A percentile compares a stretch with the other conserved stretches of the same genome.
Evolutionary conservation across 1,284 basidiomycete species (phyloP).

Genomic region (Xanthoconium separans): DNA sequence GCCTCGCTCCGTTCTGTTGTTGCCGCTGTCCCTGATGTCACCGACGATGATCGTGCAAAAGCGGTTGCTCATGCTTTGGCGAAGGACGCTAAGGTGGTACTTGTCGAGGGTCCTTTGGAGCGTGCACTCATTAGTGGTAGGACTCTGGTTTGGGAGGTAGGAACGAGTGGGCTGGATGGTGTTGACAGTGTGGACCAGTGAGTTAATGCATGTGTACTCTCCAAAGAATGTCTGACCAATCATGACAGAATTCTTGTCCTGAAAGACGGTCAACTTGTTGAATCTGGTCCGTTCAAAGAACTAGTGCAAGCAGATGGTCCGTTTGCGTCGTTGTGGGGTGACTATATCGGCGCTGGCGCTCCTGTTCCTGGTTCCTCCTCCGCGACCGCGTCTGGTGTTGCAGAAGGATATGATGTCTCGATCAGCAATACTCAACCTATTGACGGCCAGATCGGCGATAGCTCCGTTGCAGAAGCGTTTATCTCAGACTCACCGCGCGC

Average conservation of each 20-base stretch:
- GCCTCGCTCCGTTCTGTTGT: slow-evolving; percentile 75
- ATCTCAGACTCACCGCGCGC: slow-evolving; percentile 21
- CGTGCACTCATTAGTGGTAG: slow-evolving; percentile 66
- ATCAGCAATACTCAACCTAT: slow-evolving; percentile 13
- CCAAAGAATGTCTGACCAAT: slow-evolving; percentile 1
- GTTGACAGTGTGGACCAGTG: slow-evolving; percentile 49
- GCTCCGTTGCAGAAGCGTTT: slow-evolving; percentile 1
- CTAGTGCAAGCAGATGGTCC: slow-evolving; percentile 65
- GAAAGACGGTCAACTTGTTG: slow-evolving; percentile 78
- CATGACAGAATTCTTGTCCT: slow-evolving; percentile 71
- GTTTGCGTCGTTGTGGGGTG: slow-evolving; percentile 82
- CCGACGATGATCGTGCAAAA: slow-evolving; percentile 84
- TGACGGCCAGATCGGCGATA: slow-evolving; percentile 10
- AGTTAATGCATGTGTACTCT: slow-evolving; percentile 31
- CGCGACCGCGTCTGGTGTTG: slow-evolving; percentile 13
- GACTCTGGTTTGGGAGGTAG: slow-evolving; percentile 78
- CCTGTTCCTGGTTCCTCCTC: slow-evolving; percentile 31
- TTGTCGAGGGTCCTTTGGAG: slow-evolving; percentile 79
- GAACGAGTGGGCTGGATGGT: slow-evolving; percentile 50
- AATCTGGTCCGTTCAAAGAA: slow-evolving; percentile 75
- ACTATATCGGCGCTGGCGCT: slow-evolving; percentile 54
- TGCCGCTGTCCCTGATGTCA: slow-evolving; percentile 80
- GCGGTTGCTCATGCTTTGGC: slow-evolving; percentile 85
- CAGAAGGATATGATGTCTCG: slow-evolving; percentile 28
- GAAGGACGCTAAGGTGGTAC: slow-evolving; percentile 82